A percentile compares a stretch with the other conserved stretches of the same genome.
Conservation (phyloP, 441 rosid genomes). For the Hura crepitans region DNA sequence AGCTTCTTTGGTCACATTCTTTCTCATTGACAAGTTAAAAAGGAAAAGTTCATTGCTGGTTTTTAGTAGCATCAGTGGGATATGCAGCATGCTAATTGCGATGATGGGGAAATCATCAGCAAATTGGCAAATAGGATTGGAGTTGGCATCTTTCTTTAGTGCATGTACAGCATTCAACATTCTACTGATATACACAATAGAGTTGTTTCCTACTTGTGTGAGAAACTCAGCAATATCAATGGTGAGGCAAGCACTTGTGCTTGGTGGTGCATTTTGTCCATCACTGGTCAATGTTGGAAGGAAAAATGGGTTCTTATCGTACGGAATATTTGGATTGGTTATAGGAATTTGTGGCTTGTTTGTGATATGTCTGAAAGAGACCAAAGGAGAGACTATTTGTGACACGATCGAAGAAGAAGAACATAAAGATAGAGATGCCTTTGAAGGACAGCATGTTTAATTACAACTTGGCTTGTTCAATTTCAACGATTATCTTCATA, state of each 20-base stretch:
- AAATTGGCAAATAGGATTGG: constrained; percentile 44
- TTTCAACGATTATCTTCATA: too few species aligned
- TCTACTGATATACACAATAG: constrained; percentile 48
- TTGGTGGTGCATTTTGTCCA: constrained; percentile 60
- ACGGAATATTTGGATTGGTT: constrained; percentile 54
- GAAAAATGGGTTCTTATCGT: constrained; percentile 34
- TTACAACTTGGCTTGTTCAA: too few species aligned
- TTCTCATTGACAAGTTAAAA: constrained; percentile 40
- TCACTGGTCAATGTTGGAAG: constrained; percentile 53
- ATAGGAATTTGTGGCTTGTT: constrained; percentile 49
- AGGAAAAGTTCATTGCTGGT: constrained; percentile 40
- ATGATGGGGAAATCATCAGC: constrained; percentile 24
- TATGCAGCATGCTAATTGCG: constrained; percentile 42
- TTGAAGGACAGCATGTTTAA: background rate
- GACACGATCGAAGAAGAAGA: constrained; percentile 77
- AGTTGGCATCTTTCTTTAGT: constrained; percentile 50
- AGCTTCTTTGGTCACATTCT: constrained; percentile 38
- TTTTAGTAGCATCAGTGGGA: constrained; percentile 42
- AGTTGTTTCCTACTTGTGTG: constrained; percentile 74
- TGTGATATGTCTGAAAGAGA: constrained; percentile 54
- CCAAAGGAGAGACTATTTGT: constrained; percentile 40
- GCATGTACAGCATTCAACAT: constrained; percentile 46
- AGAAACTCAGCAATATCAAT: constrained; percentile 63
- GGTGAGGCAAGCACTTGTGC: constrained; percentile 61
- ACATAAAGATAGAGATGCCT: constrained; percentile 24